These are phyloP conservation scores for Trichoderma parareesei DNA, from an alignment of 495 filamentous ascomycete genomes.

Conservation along the genomic window DNA sequence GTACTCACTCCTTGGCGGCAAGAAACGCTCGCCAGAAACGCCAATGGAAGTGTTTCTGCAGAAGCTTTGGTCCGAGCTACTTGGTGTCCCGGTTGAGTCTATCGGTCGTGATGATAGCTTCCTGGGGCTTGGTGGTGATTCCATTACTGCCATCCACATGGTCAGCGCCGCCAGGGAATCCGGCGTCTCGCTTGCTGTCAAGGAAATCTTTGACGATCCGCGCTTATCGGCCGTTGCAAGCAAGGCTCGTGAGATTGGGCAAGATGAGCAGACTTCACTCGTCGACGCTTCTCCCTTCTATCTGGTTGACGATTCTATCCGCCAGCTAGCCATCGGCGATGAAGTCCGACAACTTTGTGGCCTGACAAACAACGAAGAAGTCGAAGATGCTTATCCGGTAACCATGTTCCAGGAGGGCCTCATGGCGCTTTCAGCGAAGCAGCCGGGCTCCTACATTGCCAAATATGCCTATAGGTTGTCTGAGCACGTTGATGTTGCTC, in stretches of 20 bases:
- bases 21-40: slow-evolving; percentile 6
- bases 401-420: slow-evolving; percentile 51
- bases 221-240: not conserved
- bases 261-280: not conserved
- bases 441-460: slow-evolving; percentile 37
- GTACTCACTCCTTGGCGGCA: not conserved
- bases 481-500: slow-evolving; percentile 17
- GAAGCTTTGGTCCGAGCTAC: slow-evolving; percentile 3
- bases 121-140: slow-evolving; percentile 27
- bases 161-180: not conserved
- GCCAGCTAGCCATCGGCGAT: not conserved
- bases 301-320: slow-evolving; percentile 14
- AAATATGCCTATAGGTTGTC: slow-evolving; percentile 20
- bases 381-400: slow-evolving; percentile 50
- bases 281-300: not conserved
- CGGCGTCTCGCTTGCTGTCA: not conserved
- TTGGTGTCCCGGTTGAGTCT: not conserved
- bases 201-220: slow-evolving; percentile 36
- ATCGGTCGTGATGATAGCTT: slow-evolving; percentile 49
- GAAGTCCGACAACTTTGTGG: not conserved
- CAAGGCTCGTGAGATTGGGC: not conserved
- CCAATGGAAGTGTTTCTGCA: slow-evolving; percentile 13
- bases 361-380: not conserved
- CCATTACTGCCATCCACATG: slow-evolving; percentile 10
- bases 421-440: slow-evolving; percentile 4